These are phyloP conservation scores for Smallanthus sonchifolius DNA, from an alignment of 129 eudicot species.

Conservation along the genomic window DNA sequence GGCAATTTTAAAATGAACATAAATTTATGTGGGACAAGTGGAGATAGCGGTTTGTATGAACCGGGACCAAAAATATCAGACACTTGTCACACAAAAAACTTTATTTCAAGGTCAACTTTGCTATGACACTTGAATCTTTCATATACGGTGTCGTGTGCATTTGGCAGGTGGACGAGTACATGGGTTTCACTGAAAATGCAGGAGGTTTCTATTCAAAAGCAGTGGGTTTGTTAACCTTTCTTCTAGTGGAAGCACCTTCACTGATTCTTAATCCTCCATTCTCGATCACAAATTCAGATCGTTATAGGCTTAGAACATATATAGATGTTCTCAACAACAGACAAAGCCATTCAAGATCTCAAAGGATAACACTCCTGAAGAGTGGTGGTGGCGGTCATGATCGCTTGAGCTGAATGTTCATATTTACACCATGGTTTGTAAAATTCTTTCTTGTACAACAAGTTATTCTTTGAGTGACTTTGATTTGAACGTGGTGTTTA, in stretches of 20 bases:
- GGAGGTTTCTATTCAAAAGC: constrained; percentile 64
- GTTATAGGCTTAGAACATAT: constrained; percentile 71
- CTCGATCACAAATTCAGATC: constrained; percentile 77
- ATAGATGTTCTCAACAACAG: constrained; percentile 66
- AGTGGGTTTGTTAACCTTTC: constrained; percentile 59
- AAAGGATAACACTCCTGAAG: constrained; percentile 61
- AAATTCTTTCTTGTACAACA: constrained; percentile 50
- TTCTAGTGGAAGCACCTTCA: constrained; percentile 86
- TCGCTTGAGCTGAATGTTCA: constrained; percentile 29
- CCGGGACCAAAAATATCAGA: neutral
- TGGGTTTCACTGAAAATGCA: constrained; percentile 71
- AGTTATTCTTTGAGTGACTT: constrained; percentile 37
- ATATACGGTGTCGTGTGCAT: neutral
- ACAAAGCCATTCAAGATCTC: constrained; percentile 78
- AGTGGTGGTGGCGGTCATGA: constrained; percentile 26
- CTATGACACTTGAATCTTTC: neutral
- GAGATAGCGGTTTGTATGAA: neutral
- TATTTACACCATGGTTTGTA: constrained; percentile 19
- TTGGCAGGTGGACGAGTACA: constrained; percentile 87
- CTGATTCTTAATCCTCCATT: constrained; percentile 87
- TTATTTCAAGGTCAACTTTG: neutral
- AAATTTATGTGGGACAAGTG: neutral
- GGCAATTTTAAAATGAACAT: neutral
- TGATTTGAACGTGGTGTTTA: constrained; percentile 16
- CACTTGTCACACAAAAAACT: neutral